Evolutionary conservation across 768 basidiomycete genomes (phyloP).

Genomic region (Russula sp.): DNA sequence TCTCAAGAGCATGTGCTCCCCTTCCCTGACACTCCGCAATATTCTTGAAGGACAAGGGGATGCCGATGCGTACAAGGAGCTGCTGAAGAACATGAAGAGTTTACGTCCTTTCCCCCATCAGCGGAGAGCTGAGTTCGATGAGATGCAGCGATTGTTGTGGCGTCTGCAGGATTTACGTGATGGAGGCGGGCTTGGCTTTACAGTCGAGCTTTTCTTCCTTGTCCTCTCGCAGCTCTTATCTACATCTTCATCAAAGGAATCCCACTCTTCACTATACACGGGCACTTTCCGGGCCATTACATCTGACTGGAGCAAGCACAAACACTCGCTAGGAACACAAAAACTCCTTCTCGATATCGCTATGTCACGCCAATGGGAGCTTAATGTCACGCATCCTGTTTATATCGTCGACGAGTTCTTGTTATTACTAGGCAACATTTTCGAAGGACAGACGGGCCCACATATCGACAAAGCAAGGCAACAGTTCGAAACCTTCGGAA

Average conservation of each 20-base stretch:
- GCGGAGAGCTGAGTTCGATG: no score
- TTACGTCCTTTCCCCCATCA: no score
- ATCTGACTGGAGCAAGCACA: not conserved
- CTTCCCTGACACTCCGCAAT: not conserved
- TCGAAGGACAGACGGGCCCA: not conserved
- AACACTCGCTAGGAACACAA: constrained; percentile 7
- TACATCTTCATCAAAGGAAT: not conserved
- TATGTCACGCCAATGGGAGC: not conserved
- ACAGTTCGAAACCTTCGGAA: no score
- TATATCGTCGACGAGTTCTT: constrained; percentile 4
- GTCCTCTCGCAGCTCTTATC: not conserved
- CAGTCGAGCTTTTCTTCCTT: constrained; percentile 11
- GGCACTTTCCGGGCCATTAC: not conserved
- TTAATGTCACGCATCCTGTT: not conserved
- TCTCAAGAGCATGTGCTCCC: not conserved
- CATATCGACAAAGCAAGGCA: no score
- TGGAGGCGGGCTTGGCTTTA: constrained; percentile 11
- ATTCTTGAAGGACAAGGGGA: not conserved
- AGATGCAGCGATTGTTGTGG: constrained; percentile 1
- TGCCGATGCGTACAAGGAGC: not conserved
- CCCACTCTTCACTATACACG: not conserved
- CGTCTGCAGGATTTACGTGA: not conserved
- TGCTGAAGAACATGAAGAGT: not conserved
- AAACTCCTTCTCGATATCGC: not conserved
- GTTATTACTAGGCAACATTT: not conserved